Base-by-base conservation (phyloP, 495 filamentous ascomycete genomes). In the Penicillium cataractarum region DNA sequence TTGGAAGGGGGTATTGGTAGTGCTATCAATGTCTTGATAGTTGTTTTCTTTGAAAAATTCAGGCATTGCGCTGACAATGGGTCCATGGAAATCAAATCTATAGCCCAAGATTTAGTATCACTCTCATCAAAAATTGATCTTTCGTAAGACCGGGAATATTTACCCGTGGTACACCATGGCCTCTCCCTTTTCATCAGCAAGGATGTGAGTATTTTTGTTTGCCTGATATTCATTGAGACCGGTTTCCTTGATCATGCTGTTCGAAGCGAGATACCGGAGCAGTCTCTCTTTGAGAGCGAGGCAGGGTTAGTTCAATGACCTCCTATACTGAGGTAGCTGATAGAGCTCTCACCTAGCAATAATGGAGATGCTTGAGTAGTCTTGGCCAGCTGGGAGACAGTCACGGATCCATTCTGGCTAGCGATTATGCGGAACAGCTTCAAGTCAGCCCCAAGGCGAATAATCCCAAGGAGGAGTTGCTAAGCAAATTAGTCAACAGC, bases 241-340 rank as follows among this genome's bases (percentile, higher is more conserved):
- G 0, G 64, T 64, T 63, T 84, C 78, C n/a, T 65, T 61, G 49
- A 84, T 68, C 15, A 72, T 61, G 26, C 64, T 57, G 40, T 68
- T 69, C 7, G 80, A 74, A 4, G 76, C 75, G n/a, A 82, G 62
- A 65, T 78, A 80, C 10, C 82, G 76, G 21, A 82, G 61, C 55
- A 85, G 33, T 35, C 82, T 76, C 39, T 74, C 78, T 81, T 49
- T 19, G 2, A 27, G 17, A 27, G 21, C 4, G 44, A 24, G 24
- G 4, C 10, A 27, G 5, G 7, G 12, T 49, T 49, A 49, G 7
- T 49, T n/a, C 9, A 5, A 27, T 4, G 24, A 2, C 2, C 9
- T 26, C 9, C 2, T 2, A 22, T 5, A 26, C 21, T 5, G 6
- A 13, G 26, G 9, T 10, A 26, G 3, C 1, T 52, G 27, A 7